Evolutionary conservation across 108 stramenopile species (phyloP), one percentile per base, ranked within the genome.

Genomic region (Conticribra guillardii): DNA sequence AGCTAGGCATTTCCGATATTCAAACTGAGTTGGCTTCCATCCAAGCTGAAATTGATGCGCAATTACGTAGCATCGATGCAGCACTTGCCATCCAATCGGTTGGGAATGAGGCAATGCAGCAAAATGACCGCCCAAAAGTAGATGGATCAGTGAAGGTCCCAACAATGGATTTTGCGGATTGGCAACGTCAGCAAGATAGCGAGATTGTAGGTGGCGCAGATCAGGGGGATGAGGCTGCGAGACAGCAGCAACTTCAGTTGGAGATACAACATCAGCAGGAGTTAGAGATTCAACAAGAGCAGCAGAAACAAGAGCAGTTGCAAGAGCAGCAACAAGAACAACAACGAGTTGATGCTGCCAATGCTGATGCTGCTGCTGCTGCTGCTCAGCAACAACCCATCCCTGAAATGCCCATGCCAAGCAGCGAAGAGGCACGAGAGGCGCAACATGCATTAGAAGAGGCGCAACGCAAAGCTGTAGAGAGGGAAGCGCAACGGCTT

Each of bases 71-170:
- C 34, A 51, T 22, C n/a, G 51, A 51, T 51, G 58, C 58, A 16
- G 70, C 60, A 3, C 33, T 37, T 33, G 70, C 70, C 7, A 71
- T 71, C 34, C 70, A 61, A 45, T 54, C 50, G 27, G 59, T 71
- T 53, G 70, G 70, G 11, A 59, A 71, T 22, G 70, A 71, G 37
- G 70, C 60, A 24, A 58, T 71, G 0, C 19, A 54, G 51, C 60
- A 33, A 17, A 50, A 22, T 28, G 22, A 58, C 3, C n/a, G 15
- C 14, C 46, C 26, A 31, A 23, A 21, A 49, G 57, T 22, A 45
- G 37, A 9, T 5, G 5, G 8, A 9, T 41, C 37, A 11, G 37
- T 5, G 37, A 11, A 41, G 11, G 11, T 41, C 11, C 37, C 37
- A 5, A 41, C 11, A 11, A 41, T 41, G 37, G 11, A 11, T 11